A percentile compares a stretch with the other conserved stretches of the same genome.
Conservation (phyloP, 768 basidiomycete genomes). For the Strobilomyces dryophilus region DNA sequence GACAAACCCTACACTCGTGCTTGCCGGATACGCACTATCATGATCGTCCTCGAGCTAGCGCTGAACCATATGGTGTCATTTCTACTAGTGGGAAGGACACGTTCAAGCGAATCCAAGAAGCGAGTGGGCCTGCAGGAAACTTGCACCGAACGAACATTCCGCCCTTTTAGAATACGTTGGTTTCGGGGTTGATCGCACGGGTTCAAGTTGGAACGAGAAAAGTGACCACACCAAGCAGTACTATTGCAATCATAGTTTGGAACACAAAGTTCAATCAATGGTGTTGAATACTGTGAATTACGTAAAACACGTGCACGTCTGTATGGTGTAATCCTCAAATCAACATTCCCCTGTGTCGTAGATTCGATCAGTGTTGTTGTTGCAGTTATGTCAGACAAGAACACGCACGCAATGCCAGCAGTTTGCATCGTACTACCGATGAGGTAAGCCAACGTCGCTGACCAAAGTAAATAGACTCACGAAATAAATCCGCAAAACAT, state of each 20-base stretch:
- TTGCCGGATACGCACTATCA: neutral
- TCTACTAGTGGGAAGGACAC: no score
- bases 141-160: no score
- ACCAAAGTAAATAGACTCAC: constrained; percentile 13
- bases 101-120: neutral
- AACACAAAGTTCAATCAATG: neutral
- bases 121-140: neutral
- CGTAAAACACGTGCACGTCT: neutral
- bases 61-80: neutral
- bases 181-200: neutral
- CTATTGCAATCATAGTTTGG: neutral
- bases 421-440: constrained; percentile 45
- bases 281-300: neutral
- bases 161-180: neutral
- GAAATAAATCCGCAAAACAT: constrained; percentile 70
- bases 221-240: neutral
- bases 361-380: constrained; percentile 16
- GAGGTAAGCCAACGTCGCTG: neutral
- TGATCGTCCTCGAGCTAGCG: neutral
- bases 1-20: neutral
- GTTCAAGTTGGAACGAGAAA: neutral
- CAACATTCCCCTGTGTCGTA: constrained; percentile 40
- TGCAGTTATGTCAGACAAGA: neutral
- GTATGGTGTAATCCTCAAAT: constrained; percentile 27
- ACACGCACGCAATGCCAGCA: constrained; percentile 52